Evolutionary conservation across 306 rosid species (phyloP).

Genomic region (Mucuna pruriens): DNA sequence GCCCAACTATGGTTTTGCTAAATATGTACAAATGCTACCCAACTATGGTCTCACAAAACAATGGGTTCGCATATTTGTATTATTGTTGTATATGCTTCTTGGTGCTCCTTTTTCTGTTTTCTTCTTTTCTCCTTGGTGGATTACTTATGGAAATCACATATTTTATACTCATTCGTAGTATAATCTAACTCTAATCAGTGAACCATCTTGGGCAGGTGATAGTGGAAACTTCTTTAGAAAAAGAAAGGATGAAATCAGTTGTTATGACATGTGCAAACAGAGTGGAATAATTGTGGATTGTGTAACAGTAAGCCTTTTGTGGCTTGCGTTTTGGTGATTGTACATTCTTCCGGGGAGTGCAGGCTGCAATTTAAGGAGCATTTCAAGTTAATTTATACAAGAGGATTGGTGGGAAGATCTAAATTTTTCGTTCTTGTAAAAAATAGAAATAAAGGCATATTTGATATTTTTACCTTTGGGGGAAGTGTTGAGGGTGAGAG

Average conservation of each 20-base stretch:
- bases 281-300: constrained; percentile 57
- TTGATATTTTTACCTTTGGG: neutral
- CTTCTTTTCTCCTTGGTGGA: neutral
- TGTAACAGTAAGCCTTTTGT: constrained; percentile 22
- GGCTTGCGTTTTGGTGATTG: constrained; percentile 25
- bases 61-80: neutral
- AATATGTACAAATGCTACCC: constrained; percentile 10
- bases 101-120: neutral
- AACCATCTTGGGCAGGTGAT: constrained; percentile 66
- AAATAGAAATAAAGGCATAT: neutral
- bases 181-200: neutral
- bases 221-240: constrained; percentile 74
- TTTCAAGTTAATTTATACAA: constrained; percentile 31
- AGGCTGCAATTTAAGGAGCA: constrained; percentile 35
- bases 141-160: neutral
- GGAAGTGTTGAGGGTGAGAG: neutral
- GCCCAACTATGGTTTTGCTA: neutral
- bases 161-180: neutral
- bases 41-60: neutral
- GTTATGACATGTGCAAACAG: constrained; percentile 70
- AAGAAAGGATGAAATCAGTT: constrained; percentile 77
- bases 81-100: constrained; percentile 1
- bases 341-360: constrained; percentile 29
- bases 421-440: constrained; percentile 23
- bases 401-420: constrained; percentile 15